Evolutionary conservation across 1,284 basidiomycete species (phyloP), one percentile per base, ranked within the genome.

Genomic region (Cystobasidium slooffiae): DNA sequence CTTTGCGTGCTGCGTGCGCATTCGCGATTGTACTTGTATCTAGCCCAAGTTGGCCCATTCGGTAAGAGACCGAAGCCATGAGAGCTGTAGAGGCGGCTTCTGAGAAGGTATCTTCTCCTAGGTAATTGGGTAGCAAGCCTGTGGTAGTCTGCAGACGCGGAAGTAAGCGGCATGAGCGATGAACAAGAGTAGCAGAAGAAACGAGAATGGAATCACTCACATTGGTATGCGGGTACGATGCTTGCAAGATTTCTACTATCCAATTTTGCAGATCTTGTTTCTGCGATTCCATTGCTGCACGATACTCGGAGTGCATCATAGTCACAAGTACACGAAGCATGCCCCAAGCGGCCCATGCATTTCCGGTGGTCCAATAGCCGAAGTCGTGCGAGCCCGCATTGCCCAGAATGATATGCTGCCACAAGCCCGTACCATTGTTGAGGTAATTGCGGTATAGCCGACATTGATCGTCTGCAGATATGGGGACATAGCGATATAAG

Each of bases 281-380:
- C 86, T 81, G 93, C 84, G 31, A 78, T 81, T 72, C 84, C 79
- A 79, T 93, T 84, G 1, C 82, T 79, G 37, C 82, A 80, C 1
- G 86, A 75, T 85, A 89, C 0, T 75, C 69, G 0, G 90, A 90
- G 67, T 88, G 85, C 77, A 86, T 83, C 74, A 93, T 89, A 6
- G 91, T 91, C 0, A 87, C 89, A 0, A 91, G 84, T 0, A 93
- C 91, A 16, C 91, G 88, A 10, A 92, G 84, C 86, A 93, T 93
- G 0, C 93, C 92, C 1, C 88, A 90, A 0, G 91, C 88, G 0
- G 89, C 92, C 92, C 93, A 94, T 0, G 85, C 92, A 75, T 94
- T 92, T 0, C 93, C 91, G 10, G 69, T 85, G 84, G 31, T 81
- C 83, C 55, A 80, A 24, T 72, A 44, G 0, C 78, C 78, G 1